Evolutionary conservation across 805 yeast genomes (phyloP).

Genomic region (Ogataea degrootiae): DNA sequence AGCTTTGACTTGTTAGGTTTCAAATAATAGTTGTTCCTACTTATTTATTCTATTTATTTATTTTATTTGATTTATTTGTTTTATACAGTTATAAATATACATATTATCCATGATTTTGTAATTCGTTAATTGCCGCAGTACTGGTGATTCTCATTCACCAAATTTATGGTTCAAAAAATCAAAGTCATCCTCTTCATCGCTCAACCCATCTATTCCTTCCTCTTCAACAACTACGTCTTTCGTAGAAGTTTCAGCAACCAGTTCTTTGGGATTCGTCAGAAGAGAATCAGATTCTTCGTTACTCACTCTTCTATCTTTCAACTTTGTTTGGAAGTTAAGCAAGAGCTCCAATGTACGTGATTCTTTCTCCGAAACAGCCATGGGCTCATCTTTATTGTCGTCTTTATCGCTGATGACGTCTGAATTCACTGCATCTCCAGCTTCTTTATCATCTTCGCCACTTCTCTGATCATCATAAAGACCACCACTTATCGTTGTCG

Average conservation of each 20-base stretch:
- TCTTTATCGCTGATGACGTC: too few species aligned
- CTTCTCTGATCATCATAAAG: too few species aligned
- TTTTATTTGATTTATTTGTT: neutral
- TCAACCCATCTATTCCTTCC: slow-evolving; percentile 12
- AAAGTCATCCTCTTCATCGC: slow-evolving; percentile 14
- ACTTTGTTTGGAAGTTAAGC: too few species aligned
- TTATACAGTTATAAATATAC: neutral
- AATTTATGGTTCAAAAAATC: slow-evolving; percentile 13
- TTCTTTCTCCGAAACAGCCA: too few species aligned
- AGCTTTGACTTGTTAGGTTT: slow-evolving; percentile 28
- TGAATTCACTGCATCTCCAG: too few species aligned
- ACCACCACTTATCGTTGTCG: too few species aligned
- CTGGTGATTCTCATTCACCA: neutral
- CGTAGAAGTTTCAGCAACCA: neutral
- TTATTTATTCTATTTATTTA: slow-evolving; percentile 2
- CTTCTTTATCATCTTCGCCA: too few species aligned
- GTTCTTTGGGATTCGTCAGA: neutral
- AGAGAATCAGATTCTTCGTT: neutral
- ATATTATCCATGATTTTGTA: neutral
- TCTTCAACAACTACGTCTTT: slow-evolving; percentile 2
- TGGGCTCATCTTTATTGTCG: too few species aligned
- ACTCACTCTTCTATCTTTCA: too few species aligned
- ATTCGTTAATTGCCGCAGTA: too few species aligned
- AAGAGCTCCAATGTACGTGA: too few species aligned
- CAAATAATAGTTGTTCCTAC: slow-evolving; percentile 11